Evolutionary conservation across 176 grass and related monocot species (phyloP).

Genomic region (Rhynchospora tenuis): DNA sequence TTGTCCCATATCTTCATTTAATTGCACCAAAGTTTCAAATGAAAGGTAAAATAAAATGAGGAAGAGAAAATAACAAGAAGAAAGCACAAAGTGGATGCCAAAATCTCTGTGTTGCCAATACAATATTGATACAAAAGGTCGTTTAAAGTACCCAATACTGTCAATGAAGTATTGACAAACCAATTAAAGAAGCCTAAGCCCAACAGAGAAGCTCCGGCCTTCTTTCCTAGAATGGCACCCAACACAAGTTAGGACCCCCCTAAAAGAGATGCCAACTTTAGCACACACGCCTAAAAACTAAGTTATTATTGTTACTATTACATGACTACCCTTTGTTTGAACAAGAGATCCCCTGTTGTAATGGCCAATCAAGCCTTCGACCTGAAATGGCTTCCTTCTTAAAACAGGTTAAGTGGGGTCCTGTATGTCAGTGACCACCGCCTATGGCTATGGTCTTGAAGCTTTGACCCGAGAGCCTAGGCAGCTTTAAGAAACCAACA

Average conservation of each 20-base stretch:
- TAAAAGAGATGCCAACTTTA: background rate
- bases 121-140: background rate
- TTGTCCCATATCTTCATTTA: background rate
- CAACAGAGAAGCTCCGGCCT: background rate
- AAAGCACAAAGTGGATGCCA: background rate
- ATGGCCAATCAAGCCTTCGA: conserved; percentile 19
- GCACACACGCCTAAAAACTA: background rate
- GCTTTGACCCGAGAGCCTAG: conserved; percentile 49
- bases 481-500: conserved; percentile 60
- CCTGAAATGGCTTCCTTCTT: background rate
- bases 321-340: background rate
- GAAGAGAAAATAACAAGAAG: background rate
- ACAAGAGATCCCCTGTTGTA: background rate
- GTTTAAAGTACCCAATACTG: background rate
- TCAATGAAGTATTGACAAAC: conserved; percentile 2
- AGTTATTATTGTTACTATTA: conserved; percentile 3
- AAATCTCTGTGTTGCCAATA: background rate
- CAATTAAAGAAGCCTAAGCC: background rate
- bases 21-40: background rate
- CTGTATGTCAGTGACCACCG: conserved; percentile 48
- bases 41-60: background rate
- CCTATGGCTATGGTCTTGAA: conserved; percentile 52
- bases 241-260: background rate
- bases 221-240: background rate
- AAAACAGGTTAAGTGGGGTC: background rate